Conservation (phyloP, 108 stramenopile genomes). For the Cyclotella sp. region DNA sequence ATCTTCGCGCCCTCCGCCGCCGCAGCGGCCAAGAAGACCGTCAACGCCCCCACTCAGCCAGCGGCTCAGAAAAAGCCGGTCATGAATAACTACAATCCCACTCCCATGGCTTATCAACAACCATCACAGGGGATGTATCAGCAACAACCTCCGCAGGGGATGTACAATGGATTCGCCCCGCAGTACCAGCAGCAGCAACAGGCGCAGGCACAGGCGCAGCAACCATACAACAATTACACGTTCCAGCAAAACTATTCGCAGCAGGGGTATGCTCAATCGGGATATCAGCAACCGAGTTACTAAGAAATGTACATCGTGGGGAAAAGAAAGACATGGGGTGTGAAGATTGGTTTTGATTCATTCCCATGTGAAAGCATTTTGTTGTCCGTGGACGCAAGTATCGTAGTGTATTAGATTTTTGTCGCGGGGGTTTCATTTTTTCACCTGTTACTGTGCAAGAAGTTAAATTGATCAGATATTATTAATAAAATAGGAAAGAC, state of each 20-base stretch:
- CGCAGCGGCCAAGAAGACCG: constrained; percentile 14
- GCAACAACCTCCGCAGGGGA: not conserved
- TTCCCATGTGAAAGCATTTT: too few species aligned
- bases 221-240: not conserved
- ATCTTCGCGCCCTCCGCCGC: constrained; percentile 19
- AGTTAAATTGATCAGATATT: not conserved
- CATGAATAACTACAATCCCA: constrained; percentile 35
- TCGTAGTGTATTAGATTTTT: too few species aligned
- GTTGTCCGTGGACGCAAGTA: too few species aligned
- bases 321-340: not conserved
- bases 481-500: too few species aligned
- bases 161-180: constrained; percentile 12
- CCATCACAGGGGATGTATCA: constrained; percentile 20
- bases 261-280: constrained; percentile 13
- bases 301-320: not conserved
- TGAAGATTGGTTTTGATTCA: too few species aligned
- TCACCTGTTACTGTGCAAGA: too few species aligned
- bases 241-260: constrained; percentile 4
- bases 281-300: constrained; percentile 4
- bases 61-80: constrained; percentile 32
- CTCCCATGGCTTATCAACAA: not conserved
- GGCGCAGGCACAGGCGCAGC: constrained; percentile 2
- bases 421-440: too few species aligned
- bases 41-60: not conserved
- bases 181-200: constrained; percentile 24